A percentile compares a stretch with the other conserved stretches of the same genome.
These are phyloP conservation scores for Polygonum maritimum DNA, from an alignment of 148 eudicot genomes.

Conservation along the genomic window DNA sequence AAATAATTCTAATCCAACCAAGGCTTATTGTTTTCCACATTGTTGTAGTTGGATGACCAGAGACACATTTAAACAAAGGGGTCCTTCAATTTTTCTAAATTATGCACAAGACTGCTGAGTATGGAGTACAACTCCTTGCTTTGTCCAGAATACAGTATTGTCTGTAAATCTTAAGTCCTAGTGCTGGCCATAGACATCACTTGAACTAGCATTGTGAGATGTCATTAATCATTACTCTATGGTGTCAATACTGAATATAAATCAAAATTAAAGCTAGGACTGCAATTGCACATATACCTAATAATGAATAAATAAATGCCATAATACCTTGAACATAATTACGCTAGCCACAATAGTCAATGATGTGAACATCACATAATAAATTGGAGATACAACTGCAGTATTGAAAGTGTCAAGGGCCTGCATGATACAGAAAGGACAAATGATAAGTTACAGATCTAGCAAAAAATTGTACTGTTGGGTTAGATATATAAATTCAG, in stretches of 20 bases:
- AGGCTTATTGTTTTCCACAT: neutral
- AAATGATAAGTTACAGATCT: neutral
- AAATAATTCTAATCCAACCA: neutral
- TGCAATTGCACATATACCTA: neutral
- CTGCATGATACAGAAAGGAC: conserved; percentile 29
- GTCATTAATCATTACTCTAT: neutral
- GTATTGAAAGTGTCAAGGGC: conserved; percentile 75
- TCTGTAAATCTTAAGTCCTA: neutral
- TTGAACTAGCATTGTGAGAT: neutral
- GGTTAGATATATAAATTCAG: neutral
- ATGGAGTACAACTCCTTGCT: neutral
- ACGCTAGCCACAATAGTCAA: conserved; percentile 65
- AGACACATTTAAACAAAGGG: neutral
- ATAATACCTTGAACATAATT: conserved; percentile 65
- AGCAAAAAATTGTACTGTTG: neutral
- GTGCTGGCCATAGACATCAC: neutral
- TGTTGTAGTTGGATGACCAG: neutral
- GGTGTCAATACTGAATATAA: neutral
- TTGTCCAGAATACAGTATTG: neutral
- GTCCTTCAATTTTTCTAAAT: neutral
- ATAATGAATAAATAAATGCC: neutral
- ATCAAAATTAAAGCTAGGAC: neutral
- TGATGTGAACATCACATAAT: conserved; percentile 72
- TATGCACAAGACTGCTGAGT: neutral
- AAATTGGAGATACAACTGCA: conserved; percentile 74